Evolutionary conservation across 345 rosid genomes (phyloP).

Genomic region (Microthlaspi erraticum): DNA sequence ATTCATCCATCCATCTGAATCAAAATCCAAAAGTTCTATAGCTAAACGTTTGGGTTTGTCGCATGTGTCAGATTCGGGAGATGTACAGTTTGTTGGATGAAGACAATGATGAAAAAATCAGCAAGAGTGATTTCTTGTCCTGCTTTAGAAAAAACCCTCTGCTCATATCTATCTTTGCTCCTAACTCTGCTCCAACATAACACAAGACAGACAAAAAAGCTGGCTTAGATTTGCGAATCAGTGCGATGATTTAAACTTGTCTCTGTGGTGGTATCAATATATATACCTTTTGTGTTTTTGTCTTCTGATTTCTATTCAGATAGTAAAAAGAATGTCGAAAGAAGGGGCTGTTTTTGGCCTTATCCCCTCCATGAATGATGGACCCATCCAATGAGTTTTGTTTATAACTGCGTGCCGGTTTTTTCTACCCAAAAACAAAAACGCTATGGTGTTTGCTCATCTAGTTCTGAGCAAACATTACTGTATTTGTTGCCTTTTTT

Average conservation of each 20-base stretch:
- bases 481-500: conserved; percentile 11
- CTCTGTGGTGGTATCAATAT: conserved; percentile 21
- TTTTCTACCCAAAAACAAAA: conserved; percentile 22
- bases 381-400: conserved; percentile 19
- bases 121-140: conserved; percentile 59
- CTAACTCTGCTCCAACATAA: conserved; percentile 41
- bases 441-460: conserved; percentile 36
- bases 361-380: neutral
- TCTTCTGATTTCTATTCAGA: conserved; percentile 3
- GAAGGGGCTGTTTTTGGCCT: conserved; percentile 40
- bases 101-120: conserved; percentile 59
- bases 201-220: conserved; percentile 30
- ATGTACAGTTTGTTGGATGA: conserved; percentile 60
- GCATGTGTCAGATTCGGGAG: conserved; percentile 55
- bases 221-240: conserved; percentile 25
- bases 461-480: conserved; percentile 27
- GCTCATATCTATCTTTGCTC: conserved; percentile 65
- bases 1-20: neutral
- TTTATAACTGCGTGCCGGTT: conserved; percentile 38
- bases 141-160: conserved; percentile 76
- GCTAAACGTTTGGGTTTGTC: conserved; percentile 16
- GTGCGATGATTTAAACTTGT: conserved; percentile 11
- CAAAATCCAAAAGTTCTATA: neutral
- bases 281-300: conserved; percentile 25
- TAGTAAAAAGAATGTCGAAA: conserved; percentile 23